A percentile compares a stretch with the other conserved stretches of the same genome.
These are phyloP conservation scores for Schoenoplectus triqueter DNA, from an alignment of 202 grass and related monocot genomes.

Conservation along the genomic window DNA sequence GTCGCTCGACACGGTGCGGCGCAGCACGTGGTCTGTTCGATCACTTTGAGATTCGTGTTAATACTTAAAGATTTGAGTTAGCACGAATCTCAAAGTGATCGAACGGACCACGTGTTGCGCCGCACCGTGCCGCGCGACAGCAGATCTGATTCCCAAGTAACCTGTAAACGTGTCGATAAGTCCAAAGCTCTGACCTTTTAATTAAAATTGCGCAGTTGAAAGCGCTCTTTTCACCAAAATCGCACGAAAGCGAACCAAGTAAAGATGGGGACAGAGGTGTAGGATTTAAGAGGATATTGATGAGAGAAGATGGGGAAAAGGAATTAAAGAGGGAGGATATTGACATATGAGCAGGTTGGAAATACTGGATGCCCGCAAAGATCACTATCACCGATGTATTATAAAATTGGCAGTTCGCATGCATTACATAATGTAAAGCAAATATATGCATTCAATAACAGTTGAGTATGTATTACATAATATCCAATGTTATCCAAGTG, in stretches of 20 bases:
- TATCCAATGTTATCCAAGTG: not conserved
- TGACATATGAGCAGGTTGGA: not conserved
- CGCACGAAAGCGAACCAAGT: constrained; percentile 25
- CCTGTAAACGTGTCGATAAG: constrained; percentile 25
- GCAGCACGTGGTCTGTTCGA: too few species aligned
- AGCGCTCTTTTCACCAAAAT: constrained; percentile 17
- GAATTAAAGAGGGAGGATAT: not conserved
- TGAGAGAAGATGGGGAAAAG: not conserved
- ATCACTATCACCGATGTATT: too few species aligned
- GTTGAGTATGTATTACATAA: not conserved
- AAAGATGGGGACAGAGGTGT: not conserved
- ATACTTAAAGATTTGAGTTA: too few species aligned
- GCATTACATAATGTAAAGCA: not conserved
- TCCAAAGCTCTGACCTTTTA: not conserved
- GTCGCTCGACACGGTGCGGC: too few species aligned
- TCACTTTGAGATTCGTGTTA: too few species aligned
- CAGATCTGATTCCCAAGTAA: too few species aligned
- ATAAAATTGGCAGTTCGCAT: too few species aligned
- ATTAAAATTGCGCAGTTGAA: constrained; percentile 15
- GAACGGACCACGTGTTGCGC: too few species aligned
- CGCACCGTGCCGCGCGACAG: too few species aligned
- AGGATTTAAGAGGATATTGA: not conserved
- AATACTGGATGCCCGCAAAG: too few species aligned
- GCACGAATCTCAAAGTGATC: too few species aligned
- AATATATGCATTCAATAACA: not conserved